Base-by-base conservation (phyloP, 225 moss, liverwort and hornwort genomes). In the Physcomitrium patens region DNA sequence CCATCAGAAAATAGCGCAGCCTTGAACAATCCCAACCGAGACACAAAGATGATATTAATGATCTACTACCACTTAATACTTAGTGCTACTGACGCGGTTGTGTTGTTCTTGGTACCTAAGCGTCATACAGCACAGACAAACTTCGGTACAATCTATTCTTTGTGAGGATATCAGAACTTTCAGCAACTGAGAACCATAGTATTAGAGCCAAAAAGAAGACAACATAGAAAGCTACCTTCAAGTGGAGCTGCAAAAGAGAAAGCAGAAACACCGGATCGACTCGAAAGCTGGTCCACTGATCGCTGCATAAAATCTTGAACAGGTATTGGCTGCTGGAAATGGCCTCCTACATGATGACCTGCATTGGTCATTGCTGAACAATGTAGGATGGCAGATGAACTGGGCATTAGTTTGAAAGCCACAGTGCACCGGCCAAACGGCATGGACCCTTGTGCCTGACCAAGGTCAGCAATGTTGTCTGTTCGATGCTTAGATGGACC, bases 221-320 rank as follows among this genome's bases (percentile, higher is more conserved):
- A 26, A 31, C 31, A 61, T 53, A 64, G 16, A 68, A 20, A 67
- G 56, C 63, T 83, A 99, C 97, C 92, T 59, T 99, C 97, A 49
- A 86, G 68, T 62, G 90, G 94, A 56, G 92, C 27, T 46, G 93
- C 79, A 66, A 91, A 99, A 0, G 93, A 57, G 24, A 91, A 99
- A 4, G 81, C 68, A 11, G 92, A 86, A 55, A 91, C 75, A 9
- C 91, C 93, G 4, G 97, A 89, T 48, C 97, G 92, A 77, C 82
- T 68, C 67, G 91, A 83, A 23, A 99, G 86, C 83, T 99, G 97
- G 79, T 99, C 97, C 94, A 93, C 93, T 44, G 97, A 89, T 27
- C 94, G 91, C 77, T 91, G 89, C 94, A 99, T 99, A 72, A 99
- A 99, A 45, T 99, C 97, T 60, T 89, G 89, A 57, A 99, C 97